Conservation (phyloP, 139 green algal species). For the Chlorella sp. region DNA sequence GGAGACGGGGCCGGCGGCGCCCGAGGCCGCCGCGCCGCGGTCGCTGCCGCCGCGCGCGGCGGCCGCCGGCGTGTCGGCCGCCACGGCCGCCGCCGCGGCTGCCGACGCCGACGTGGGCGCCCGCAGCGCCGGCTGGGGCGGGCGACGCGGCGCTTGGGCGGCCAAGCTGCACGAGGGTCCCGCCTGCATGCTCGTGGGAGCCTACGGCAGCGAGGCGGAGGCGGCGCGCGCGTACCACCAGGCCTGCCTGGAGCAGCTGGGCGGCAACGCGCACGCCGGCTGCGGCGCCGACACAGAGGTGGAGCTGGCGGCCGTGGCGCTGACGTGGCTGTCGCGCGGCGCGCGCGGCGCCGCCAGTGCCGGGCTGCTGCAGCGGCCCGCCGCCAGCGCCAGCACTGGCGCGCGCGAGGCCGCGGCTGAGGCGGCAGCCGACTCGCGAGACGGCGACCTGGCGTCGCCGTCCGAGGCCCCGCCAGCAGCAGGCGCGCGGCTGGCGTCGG, state of each 20-base stretch:
- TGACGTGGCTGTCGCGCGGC: background rate
- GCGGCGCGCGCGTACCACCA: constrained; percentile 65
- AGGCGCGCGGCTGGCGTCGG: too few species aligned
- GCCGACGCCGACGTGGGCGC: too few species aligned
- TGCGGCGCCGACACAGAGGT: constrained; percentile 14
- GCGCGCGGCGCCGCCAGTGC: background rate
- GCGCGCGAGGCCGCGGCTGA: background rate
- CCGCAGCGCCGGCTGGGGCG: too few species aligned
- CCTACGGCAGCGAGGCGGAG: constrained; percentile 55
- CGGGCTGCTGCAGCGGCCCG: background rate
- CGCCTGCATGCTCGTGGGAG: constrained; percentile 47
- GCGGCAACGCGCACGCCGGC: background rate
- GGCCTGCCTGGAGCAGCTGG: constrained; percentile 22
- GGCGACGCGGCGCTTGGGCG: background rate
- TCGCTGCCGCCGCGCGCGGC: background rate
- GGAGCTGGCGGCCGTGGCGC: constrained; percentile 10
- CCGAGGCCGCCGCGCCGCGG: background rate
- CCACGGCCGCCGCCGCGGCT: too few species aligned
- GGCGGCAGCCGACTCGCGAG: too few species aligned
- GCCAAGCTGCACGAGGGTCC: constrained; percentile 29
- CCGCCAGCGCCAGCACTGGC: background rate
- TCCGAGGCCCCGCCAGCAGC: too few species aligned
- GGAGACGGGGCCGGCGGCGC: too few species aligned
- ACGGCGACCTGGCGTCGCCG: too few species aligned
- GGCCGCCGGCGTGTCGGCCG: background rate